These are phyloP conservation scores for Helianthus tuberosus DNA, from an alignment of 129 eudicot species.

Conservation along the genomic window DNA sequence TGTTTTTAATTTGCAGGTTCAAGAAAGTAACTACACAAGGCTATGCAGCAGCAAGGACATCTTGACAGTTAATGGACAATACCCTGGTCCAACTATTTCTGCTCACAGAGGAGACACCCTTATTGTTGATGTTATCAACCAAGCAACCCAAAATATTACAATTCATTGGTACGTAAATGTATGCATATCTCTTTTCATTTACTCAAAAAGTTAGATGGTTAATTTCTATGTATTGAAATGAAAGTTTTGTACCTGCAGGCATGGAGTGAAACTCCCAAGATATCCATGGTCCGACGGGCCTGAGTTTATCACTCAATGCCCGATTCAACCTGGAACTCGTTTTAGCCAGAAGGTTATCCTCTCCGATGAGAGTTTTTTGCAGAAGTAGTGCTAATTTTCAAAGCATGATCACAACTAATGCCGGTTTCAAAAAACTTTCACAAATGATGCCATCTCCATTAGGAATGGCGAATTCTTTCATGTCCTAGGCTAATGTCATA, in stretches of 20 bases:
- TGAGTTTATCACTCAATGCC: constrained; percentile 56
- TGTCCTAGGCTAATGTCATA: too few species aligned
- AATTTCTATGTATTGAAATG: too few species aligned
- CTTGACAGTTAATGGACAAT: constrained; percentile 54
- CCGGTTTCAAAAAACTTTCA: too few species aligned
- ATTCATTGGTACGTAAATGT: constrained; percentile 44
- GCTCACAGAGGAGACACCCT: constrained; percentile 46
- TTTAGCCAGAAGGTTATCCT: constrained; percentile 46
- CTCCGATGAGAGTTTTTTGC: too few species aligned
- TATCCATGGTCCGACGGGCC: constrained; percentile 76
- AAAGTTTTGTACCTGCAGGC: constrained; percentile 41
- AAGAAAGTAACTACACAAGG: constrained; percentile 43
- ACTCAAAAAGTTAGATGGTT: not conserved
- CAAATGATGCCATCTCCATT: too few species aligned
- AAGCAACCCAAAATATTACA: constrained; percentile 42
- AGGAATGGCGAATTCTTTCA: too few species aligned
- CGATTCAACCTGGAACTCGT: constrained; percentile 46
- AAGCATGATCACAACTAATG: too few species aligned
- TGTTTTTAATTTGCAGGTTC: constrained; percentile 32
- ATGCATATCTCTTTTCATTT: too few species aligned
- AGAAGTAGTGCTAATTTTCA: too few species aligned
- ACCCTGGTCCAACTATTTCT: constrained; percentile 51
- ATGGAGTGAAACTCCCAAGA: constrained; percentile 63
- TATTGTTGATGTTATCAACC: constrained; percentile 45
- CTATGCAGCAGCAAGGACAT: constrained; percentile 50